Base-by-base conservation (phyloP, 2,329 filamentous ascomycete species). In the Penicillium sp. region DNA sequence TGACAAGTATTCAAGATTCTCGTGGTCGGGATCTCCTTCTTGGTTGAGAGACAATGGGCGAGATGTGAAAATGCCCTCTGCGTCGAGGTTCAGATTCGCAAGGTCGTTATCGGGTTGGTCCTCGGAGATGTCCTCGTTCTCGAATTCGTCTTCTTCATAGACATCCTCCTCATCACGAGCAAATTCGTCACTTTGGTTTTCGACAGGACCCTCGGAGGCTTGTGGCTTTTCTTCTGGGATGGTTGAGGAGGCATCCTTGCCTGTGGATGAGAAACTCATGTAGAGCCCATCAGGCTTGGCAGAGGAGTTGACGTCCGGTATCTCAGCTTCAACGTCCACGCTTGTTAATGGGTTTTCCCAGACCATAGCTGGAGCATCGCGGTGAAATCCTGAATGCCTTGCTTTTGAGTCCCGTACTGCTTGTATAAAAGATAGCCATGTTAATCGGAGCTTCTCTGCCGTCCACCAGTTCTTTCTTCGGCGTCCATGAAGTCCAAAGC, bases 381-480 rank as follows among this genome's bases (percentile, higher is more conserved):
- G 43, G 29, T 58, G 49, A 14, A 58, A 52, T n/a, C 59, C 63
- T 37, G 63, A 58, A 11, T 68, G 54, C 56, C 70, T 67, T n/a
- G 62, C 57, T 43, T 67, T 70, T 2, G 74, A 74, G 55, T 75
- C 69, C 45, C 72, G 67, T 22, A 79, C 63, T 26, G 72, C 74
- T 48, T 70, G 69, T 27, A 89, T 76, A 61, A 92, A 86, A 1
- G 88, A 84, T 9, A 79, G 72, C 81, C 90, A 89, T 11, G 91
- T 84, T 43, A 79, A 81, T 44, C 88, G 82, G 3, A 98, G 82
- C n/a, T 86, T 83, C 62, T 82, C 75, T 29, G 80, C 77, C 27
- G 85, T 91, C 93, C 95, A 99, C 13, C 85, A 81, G 0, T 87
- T 86, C 61, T 86, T 79, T 24, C 79, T 76, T 19, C 82, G 86